Base-by-base conservation (phyloP, 1,284 basidiomycete species). In the Baeospora myosura region DNA sequence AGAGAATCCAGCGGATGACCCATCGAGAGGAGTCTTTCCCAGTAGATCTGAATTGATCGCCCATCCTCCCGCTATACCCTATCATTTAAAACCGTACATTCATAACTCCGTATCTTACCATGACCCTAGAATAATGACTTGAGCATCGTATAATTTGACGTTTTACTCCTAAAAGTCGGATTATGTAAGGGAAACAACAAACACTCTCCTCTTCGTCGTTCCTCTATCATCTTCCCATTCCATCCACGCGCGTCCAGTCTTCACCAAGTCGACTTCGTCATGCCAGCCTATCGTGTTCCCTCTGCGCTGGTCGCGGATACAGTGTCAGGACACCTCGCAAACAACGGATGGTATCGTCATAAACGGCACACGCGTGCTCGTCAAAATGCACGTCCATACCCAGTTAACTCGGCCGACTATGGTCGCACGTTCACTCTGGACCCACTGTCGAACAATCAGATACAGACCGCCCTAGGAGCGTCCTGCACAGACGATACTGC, bases 1-100 rank as follows among this genome's bases (percentile, higher is more conserved):
- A 32, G 45, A 47, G 7, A 55, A 55, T 34, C 42, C 44, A 10
- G 50, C 53, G 4, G 53, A 55, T 34, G 41, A 35, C 14, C 49
- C 52, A 2, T 55, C 53, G 12, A 23, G 52, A 12, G 49, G 51
- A 2, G n/a, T 38, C 2, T 51, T 45, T 36, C 46, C 49, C n/a
- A 17, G 42, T 1, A 6, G 30, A 2, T 40, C 48, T 17, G 29
- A 39, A 36, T 16, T 42, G 6, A 41, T 50, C 10, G 42, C 40
- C 1, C 31, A 35, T 22, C 38, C 34, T 5, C 48, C 48, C 2
- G 32, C 36, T 11, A 25, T 53, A 8, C 52, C 52, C 1, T 12
- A 24, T 5, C 47, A 52, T 25, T 38, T 52, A 3, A 11, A 31
- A 2, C 16, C 30, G 6, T 45, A 43, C 25, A 32, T 52, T 28